Evolutionary conservation across 2,329 filamentous ascomycete genomes (phyloP).

Genomic region (Claviceps fusiformis): DNA sequence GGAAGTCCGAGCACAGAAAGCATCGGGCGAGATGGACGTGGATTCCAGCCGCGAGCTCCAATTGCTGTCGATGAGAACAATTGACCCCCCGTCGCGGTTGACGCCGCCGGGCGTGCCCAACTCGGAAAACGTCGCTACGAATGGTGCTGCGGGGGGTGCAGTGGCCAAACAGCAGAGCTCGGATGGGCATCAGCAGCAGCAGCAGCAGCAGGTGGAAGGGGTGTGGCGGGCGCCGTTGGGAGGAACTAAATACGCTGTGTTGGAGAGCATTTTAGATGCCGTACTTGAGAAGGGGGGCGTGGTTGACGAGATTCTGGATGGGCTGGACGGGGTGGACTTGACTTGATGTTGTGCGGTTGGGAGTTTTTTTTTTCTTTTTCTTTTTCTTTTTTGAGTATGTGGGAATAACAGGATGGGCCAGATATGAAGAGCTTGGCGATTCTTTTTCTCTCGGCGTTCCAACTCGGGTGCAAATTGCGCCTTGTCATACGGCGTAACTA

Average conservation of each 20-base stretch:
- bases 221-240: slow-evolving; percentile 82
- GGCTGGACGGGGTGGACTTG: slow-evolving; percentile 62
- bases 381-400: not conserved
- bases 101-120: slow-evolving; percentile 60
- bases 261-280: slow-evolving; percentile 63
- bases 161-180: slow-evolving; percentile 18
- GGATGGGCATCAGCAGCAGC: slow-evolving; percentile 27
- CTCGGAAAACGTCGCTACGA: slow-evolving; percentile 43
- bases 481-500: not conserved
- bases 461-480: not conserved
- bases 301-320: slow-evolving; percentile 73
- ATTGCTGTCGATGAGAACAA: slow-evolving; percentile 55
- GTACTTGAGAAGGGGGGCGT: slow-evolving; percentile 68
- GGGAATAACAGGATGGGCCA: not conserved
- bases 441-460: not conserved
- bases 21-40: slow-evolving; percentile 24
- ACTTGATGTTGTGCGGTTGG: slow-evolving; percentile 23
- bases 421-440: not conserved
- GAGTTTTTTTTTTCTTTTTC: not conserved
- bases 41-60: slow-evolving; percentile 34
- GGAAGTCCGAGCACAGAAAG: slow-evolving; percentile 21
- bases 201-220: slow-evolving; percentile 40
- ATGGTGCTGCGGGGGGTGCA: slow-evolving; percentile 23
- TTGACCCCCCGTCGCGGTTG: slow-evolving; percentile 61
- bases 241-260: slow-evolving; percentile 60